phyloP scores from a whole-genome alignment of 345 rosid species.

The Citrus sp. region DNA sequence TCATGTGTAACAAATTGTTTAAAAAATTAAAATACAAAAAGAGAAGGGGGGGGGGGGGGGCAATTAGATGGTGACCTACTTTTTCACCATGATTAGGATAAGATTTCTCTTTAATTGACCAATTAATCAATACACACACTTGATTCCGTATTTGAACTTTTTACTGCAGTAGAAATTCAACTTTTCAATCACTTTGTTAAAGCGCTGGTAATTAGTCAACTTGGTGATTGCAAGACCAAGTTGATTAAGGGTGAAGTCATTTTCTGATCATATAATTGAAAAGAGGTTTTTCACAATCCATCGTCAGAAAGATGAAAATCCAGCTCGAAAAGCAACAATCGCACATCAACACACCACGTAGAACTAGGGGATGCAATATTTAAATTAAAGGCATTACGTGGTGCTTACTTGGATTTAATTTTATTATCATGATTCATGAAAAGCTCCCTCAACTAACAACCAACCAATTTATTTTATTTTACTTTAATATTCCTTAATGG shows the following conservation, averaged over 20 bases:
- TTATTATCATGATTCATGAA: not conserved
- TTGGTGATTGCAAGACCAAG: not conserved
- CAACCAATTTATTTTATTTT: not conserved
- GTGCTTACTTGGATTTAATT: not conserved
- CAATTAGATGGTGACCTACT: not conserved
- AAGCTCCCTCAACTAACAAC: not conserved
- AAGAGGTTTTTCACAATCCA: not conserved
- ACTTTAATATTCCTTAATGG: not conserved
- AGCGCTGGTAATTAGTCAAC: no score
- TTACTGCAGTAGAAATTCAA: no score
- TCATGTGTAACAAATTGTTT: not conserved
- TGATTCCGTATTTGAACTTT: not conserved
- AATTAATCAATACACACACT: not conserved
- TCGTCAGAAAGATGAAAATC: not conserved
- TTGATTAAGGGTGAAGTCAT: not conserved
- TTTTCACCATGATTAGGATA: not conserved
- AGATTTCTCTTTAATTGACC: not conserved
- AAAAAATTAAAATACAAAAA: not conserved
- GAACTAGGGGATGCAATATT: no score
- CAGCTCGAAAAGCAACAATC: slow-evolving; percentile 3
- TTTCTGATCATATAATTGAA: not conserved
- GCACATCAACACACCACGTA: not conserved
- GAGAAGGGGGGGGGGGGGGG: not conserved
- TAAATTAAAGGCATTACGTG: not conserved
- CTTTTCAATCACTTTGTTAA: no score